These are phyloP conservation scores for Abelmoschus esculentus DNA, from an alignment of 345 rosid species.

Conservation along the genomic window DNA sequence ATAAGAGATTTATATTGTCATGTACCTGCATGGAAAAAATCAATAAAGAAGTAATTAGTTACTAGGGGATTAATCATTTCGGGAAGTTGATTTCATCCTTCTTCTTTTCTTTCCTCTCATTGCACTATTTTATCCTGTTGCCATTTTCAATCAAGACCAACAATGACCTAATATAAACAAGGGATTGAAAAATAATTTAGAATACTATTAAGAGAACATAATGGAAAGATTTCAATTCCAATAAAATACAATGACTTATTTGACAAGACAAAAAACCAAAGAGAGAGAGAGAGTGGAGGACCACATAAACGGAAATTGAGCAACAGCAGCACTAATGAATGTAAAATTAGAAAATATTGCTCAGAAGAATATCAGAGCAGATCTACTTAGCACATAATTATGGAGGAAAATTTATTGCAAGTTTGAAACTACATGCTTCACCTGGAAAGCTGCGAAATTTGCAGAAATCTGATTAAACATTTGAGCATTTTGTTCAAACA, in stretches of 20 bases:
- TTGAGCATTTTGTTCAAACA: slow-evolving; percentile 71
- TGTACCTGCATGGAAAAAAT: slow-evolving; percentile 41
- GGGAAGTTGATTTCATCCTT: background rate
- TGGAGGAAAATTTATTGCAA: background rate
- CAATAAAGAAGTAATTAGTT: background rate
- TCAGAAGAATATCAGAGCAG: background rate
- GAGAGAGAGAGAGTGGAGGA: background rate
- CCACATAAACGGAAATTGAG: background rate
- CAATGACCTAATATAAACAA: background rate
- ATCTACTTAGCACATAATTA: background rate
- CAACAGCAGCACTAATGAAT: background rate
- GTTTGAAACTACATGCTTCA: slow-evolving; percentile 18
- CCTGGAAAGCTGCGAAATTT: slow-evolving; percentile 70
- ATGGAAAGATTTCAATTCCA: background rate
- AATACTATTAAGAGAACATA: background rate
- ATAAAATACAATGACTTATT: background rate
- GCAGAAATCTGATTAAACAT: slow-evolving; percentile 62
- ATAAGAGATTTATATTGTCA: slow-evolving; percentile 54
- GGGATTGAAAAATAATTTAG: background rate
- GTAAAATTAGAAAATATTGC: background rate
- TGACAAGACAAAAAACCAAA: background rate
- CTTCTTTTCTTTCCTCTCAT: background rate
- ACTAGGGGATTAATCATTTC: background rate
- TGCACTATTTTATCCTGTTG: background rate
- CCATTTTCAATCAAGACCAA: background rate